These are phyloP conservation scores for Terfezia claveryi DNA, from an alignment of 495 filamentous ascomycete genomes.

Conservation along the genomic window DNA sequence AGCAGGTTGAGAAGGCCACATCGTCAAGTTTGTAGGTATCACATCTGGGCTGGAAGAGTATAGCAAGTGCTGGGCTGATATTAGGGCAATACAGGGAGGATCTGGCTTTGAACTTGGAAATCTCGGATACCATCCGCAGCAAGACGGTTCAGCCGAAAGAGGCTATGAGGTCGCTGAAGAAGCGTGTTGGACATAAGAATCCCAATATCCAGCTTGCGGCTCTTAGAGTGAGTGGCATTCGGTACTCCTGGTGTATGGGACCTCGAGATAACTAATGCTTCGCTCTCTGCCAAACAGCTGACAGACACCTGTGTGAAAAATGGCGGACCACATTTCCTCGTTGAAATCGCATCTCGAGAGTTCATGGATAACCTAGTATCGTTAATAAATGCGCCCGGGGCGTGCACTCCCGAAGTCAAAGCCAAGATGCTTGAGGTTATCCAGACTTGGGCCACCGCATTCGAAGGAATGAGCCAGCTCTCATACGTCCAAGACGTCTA, in stretches of 20 bases:
- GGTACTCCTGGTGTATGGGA: neutral
- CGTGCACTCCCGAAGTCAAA: conserved; percentile 65
- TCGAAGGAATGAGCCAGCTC: conserved; percentile 64
- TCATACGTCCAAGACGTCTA: conserved; percentile 78
- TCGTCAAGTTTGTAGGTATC: conserved; percentile 61
- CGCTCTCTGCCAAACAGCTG: conserved; percentile 29
- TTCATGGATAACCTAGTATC: conserved; percentile 96
- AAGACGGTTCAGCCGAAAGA: conserved; percentile 94
- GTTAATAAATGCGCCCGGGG: conserved; percentile 52
- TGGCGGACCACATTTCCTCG: conserved; percentile 85
- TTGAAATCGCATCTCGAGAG: conserved; percentile 85
- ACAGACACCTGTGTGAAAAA: conserved; percentile 99
- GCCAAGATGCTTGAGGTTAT: conserved; percentile 79
- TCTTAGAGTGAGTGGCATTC: conserved; percentile 41
- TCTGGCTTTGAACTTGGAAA: conserved; percentile 88
- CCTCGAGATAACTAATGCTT: conserved; percentile 3
- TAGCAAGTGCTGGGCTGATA: conserved; percentile 1
- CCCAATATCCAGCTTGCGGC: conserved; percentile 89
- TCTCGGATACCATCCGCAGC: conserved; percentile 85
- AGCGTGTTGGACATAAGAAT: conserved; percentile 84
- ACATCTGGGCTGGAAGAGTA: neutral
- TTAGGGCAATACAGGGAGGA: conserved; percentile 45
- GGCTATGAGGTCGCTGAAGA: conserved; percentile 87
- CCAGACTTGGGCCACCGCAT: conserved; percentile 78
- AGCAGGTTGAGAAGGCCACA: conserved; percentile 88